Evolutionary conservation across 257 asterid species (phyloP).

Genomic region (Linderniella brevidens): DNA sequence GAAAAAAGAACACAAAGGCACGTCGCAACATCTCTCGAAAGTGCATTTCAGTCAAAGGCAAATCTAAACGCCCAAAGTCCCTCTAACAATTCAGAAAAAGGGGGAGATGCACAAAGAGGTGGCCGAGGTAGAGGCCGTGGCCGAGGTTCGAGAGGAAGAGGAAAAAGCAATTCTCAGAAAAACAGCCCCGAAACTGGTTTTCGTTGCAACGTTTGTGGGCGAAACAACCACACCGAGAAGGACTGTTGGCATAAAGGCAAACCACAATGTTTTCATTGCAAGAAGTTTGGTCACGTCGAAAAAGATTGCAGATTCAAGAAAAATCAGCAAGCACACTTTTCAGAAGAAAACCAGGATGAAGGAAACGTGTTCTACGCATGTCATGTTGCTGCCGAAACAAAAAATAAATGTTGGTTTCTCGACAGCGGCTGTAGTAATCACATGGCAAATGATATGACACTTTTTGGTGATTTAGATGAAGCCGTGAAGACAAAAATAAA

Average conservation of each 20-base stretch:
- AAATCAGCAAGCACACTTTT: conserved; percentile 1
- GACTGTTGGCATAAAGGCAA: neutral
- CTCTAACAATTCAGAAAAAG: too few species aligned
- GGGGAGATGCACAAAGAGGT: too few species aligned
- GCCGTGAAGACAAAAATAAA: neutral
- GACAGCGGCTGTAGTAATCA: too few species aligned
- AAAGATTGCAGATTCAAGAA: conserved; percentile 1
- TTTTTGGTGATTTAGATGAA: conserved; percentile 2
- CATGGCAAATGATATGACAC: neutral
- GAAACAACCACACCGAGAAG: too few species aligned
- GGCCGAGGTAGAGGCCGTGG: too few species aligned
- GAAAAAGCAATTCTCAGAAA: too few species aligned
- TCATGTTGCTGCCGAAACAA: too few species aligned
- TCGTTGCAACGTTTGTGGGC: too few species aligned
- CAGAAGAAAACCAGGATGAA: neutral
- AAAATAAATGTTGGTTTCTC: too few species aligned
- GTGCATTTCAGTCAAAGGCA: neutral
- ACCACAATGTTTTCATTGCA: neutral
- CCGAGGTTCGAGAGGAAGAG: too few species aligned
- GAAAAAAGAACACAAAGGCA: neutral
- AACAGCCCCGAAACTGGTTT: too few species aligned
- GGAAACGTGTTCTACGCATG: neutral
- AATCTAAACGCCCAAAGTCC: neutral
- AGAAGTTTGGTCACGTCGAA: neutral
- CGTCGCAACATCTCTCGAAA: neutral